phyloP scores from a whole-genome alignment of 164 flowering plant species.

The Brasenia schreberi region DNA sequence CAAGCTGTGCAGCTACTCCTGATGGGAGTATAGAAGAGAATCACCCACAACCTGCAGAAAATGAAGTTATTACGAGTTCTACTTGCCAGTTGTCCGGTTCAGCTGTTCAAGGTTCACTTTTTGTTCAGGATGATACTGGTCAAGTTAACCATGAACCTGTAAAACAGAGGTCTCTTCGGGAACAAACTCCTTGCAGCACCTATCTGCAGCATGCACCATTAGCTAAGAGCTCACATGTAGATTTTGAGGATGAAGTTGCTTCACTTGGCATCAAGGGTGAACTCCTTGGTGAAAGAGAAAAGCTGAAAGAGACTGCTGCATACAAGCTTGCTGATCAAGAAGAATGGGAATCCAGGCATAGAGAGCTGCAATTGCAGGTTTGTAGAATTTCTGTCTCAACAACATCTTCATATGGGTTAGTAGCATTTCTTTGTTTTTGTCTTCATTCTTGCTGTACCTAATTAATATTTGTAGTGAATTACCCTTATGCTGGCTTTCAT shows the following conservation, averaged over 20 bases:
- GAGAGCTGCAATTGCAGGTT: constrained; percentile 65
- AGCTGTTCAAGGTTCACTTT: not conserved
- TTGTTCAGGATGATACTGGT: not conserved
- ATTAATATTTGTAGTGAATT: too few species aligned
- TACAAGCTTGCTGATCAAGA: constrained; percentile 59
- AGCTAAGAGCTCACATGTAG: not conserved
- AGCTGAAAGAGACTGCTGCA: constrained; percentile 71
- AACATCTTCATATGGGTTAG: not conserved
- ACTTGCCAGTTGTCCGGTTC: not conserved
- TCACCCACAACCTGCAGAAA: not conserved
- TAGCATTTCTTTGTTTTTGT: not conserved
- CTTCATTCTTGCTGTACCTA: not conserved
- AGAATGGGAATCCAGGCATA: constrained; percentile 75
- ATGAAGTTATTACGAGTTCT: not conserved
- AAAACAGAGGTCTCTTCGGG: not conserved
- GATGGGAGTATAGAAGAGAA: constrained; percentile 7
- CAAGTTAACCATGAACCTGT: not conserved
- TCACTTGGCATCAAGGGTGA: constrained; percentile 6
- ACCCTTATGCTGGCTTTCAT: too few species aligned
- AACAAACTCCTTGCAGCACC: not conserved
- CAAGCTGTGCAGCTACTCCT: constrained; percentile 7
- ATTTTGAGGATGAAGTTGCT: not conserved
- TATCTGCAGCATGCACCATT: not conserved
- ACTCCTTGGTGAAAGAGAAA: constrained; percentile 50
- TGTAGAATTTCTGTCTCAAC: not conserved